Evolutionary conservation across 2,329 filamentous ascomycete species (phyloP).

Genomic region (Colletotrichum paranaense): DNA sequence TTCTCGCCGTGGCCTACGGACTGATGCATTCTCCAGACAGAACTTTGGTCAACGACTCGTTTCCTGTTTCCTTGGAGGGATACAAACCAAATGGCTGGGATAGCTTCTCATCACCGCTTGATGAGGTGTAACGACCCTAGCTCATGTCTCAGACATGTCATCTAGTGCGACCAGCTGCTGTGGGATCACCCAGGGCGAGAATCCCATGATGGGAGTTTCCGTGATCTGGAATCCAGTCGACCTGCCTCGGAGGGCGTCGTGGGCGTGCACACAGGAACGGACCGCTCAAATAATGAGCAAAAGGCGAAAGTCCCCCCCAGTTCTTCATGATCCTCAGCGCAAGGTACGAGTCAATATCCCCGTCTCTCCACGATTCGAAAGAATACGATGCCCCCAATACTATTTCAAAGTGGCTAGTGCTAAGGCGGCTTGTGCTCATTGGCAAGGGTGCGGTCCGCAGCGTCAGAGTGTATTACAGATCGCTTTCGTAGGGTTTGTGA

Average conservation of each 20-base stretch:
- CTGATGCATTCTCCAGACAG: background rate
- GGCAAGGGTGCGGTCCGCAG: constrained; percentile 7
- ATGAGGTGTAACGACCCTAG: constrained; percentile 2
- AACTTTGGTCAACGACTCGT: background rate
- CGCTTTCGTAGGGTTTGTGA: constrained; percentile 1
- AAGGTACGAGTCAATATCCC: constrained; percentile 30
- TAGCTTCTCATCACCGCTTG: background rate
- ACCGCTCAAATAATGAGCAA: constrained; percentile 15
- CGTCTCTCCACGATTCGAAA: constrained; percentile 29
- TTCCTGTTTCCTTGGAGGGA: background rate
- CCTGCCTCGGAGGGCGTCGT: background rate
- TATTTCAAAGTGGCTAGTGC: constrained; percentile 13
- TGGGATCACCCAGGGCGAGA: constrained; percentile 21
- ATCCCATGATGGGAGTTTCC: constrained; percentile 4
- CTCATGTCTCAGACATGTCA: constrained; percentile 24
- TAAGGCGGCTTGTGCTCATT: constrained; percentile 19
- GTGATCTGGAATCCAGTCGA: background rate
- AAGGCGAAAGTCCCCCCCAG: background rate
- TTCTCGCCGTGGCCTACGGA: background rate
- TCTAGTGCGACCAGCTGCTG: constrained; percentile 24
- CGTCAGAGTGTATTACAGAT: background rate
- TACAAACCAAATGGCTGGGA: constrained; percentile 20
- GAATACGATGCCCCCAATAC: constrained; percentile 20
- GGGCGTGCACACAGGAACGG: constrained; percentile 1
- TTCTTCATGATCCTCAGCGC: background rate